These are phyloP conservation scores for Spencermartinsiella ligniputridi DNA, from an alignment of 1,139 yeast species.

Conservation along the genomic window DNA sequence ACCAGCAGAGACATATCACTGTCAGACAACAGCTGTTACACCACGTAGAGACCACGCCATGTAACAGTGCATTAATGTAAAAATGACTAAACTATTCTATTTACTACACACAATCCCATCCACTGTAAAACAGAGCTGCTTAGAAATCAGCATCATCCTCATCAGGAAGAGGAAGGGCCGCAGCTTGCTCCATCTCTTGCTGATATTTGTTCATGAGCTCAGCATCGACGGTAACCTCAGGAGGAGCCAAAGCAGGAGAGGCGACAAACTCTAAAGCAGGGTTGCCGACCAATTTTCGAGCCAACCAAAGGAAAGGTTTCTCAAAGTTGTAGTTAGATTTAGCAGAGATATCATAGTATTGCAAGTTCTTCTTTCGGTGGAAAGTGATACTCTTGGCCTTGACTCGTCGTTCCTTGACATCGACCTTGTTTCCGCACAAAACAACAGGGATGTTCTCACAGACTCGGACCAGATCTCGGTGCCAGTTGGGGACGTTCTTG, in stretches of 20 bases:
- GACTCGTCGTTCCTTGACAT: slow-evolving; percentile 99
- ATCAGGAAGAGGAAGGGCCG: slow-evolving; percentile 99
- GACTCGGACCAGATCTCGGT: slow-evolving; percentile 94
- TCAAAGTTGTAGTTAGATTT: slow-evolving; percentile 99
- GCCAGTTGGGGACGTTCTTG: slow-evolving; percentile 99
- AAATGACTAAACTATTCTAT: too few species aligned
- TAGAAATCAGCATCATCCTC: slow-evolving; percentile 99
- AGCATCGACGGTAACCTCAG: slow-evolving; percentile 96
- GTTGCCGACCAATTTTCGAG: slow-evolving; percentile 98
- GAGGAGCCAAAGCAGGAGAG: slow-evolving; percentile 99
- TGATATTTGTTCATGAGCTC: slow-evolving; percentile 97
- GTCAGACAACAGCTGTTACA: too few species aligned
- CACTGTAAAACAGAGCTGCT: slow-evolving; percentile 19
- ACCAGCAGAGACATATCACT: too few species aligned
- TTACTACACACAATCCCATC: not conserved
- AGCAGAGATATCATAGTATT: slow-evolving; percentile 99
- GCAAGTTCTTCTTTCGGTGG: slow-evolving; percentile 99
- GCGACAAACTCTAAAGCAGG: slow-evolving; percentile 98
- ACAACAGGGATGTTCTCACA: slow-evolving; percentile 99
- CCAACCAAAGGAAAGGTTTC: slow-evolving; percentile 99
- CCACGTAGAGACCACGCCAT: too few species aligned
- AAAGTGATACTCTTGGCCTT: slow-evolving; percentile 99
- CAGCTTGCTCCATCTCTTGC: slow-evolving; percentile 99
- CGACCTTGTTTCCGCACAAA: slow-evolving; percentile 98
- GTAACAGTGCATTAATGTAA: too few species aligned